A percentile compares a stretch with the other conserved stretches of the same genome.
Evolutionary conservation across 2,329 filamentous ascomycete species (phyloP).

Genomic region (Botrytis tulipae): DNA sequence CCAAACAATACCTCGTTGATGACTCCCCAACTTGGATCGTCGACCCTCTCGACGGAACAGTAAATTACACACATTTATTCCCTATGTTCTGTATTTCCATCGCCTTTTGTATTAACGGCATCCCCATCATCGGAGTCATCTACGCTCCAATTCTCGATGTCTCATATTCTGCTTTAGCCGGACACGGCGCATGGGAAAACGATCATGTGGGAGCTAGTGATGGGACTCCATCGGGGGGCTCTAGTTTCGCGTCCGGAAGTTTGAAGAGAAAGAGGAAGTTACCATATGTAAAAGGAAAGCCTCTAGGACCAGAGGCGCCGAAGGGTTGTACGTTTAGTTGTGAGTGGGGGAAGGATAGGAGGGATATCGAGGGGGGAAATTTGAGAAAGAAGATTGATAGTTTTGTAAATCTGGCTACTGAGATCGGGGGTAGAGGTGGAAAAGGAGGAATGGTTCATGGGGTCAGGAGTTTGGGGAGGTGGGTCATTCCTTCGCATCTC

Average conservation of each 20-base stretch:
- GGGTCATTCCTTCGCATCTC: constrained; percentile 17
- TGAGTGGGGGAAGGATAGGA: constrained; percentile 77
- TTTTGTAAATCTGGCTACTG: constrained; percentile 72
- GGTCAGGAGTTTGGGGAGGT: constrained; percentile 65
- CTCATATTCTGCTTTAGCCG: constrained; percentile 65
- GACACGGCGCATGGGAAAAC: constrained; percentile 59
- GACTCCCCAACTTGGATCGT: constrained; percentile 69
- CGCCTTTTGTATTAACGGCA: constrained; percentile 59
- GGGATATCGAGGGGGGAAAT: constrained; percentile 65
- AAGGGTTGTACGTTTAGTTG: constrained; percentile 70
- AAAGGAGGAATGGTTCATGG: constrained; percentile 80
- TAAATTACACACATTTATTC: constrained; percentile 63
- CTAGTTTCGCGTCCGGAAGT: not conserved
- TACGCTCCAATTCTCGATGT: constrained; percentile 69
- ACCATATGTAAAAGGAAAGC: constrained; percentile 61
- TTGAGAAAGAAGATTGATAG: constrained; percentile 70
- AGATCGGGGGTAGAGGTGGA: constrained; percentile 59
- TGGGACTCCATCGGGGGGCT: not conserved
- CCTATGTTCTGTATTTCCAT: constrained; percentile 82
- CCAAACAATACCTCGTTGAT: constrained; percentile 66
- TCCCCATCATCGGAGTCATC: constrained; percentile 67
- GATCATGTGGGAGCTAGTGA: constrained; percentile 21
- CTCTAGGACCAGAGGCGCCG: constrained; percentile 63
- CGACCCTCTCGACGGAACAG: constrained; percentile 62
- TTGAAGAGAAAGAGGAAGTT: constrained; percentile 55